Percentiles rank a stretch among this genome's conserved stretches.
Evolutionary conservation across 352 stramenopile genomes (phyloP).

Genomic region (Peronospora destructor): DNA sequence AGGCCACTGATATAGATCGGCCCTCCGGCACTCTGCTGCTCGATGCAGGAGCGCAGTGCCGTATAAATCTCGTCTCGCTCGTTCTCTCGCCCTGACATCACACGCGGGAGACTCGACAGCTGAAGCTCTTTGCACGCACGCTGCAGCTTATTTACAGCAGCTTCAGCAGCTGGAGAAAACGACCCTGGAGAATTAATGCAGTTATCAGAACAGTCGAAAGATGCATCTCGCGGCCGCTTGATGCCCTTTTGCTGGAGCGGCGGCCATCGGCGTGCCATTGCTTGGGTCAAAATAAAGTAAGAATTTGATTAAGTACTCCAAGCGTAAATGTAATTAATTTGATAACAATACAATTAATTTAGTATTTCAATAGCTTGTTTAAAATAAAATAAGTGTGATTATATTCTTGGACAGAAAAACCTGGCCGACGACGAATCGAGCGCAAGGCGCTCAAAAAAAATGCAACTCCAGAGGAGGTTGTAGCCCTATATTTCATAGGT

Average conservation of each 20-base stretch:
- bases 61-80: conserved; percentile 56
- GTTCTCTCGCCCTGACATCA: conserved; percentile 53
- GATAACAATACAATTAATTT: no score
- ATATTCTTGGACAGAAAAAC: no score
- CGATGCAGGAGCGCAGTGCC: conserved; percentile 43
- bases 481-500: no score
- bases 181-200: not conserved
- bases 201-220: not conserved
- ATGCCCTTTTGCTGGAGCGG: conserved; percentile 4
- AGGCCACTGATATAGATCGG: conserved; percentile 70
- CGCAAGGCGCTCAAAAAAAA: no score
- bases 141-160: conserved; percentile 37
- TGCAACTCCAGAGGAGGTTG: no score
- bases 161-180: not conserved
- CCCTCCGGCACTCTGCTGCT: conserved; percentile 39
- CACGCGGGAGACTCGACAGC: conserved; percentile 46
- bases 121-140: conserved; percentile 52
- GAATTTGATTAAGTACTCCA: no score
- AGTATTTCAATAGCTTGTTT: no score
- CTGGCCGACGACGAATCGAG: no score
- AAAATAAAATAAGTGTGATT: no score
- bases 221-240: conserved; percentile 8
- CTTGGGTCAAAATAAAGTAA: no score
- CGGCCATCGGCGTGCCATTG: not conserved
- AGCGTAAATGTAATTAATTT: no score